Base-by-base conservation (phyloP, 2,329 filamentous ascomycete species). In the Penicillium sp. region DNA sequence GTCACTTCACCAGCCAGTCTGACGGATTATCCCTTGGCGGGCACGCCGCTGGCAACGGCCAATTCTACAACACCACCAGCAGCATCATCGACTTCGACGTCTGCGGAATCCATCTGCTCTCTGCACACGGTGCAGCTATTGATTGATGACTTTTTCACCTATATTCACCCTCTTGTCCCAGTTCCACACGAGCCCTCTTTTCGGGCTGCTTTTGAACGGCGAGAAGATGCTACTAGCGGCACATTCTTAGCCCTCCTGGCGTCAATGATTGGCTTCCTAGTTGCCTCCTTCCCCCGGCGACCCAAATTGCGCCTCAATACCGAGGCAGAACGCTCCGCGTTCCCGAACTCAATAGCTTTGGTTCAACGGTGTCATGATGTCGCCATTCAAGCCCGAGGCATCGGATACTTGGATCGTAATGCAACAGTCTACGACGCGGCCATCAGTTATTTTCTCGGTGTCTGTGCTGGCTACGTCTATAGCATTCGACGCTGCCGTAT, bases 21-120 rank as follows among this genome's bases (percentile, higher is more conserved):
- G 15, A 66, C 73, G 9, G 68, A 67, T 15, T 63, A 64, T 15
- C 65, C 69, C 4, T 65, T 67, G 11, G 68, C 70, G 20, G 39
- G 23, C 25, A 49, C 53, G 27, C 69, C 73, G 18, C 47, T 53
- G 15, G 39, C 48, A 19, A 38, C 51, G 19, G 44, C 34, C 16
- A 42, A 40, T 6, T 26, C 49, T 66, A 19, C 33, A 15, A n/a
- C 36, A 25, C n/a, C 20, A 5, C 71, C 44, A 64, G 27, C 39
- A 20, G 35, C 69, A 4, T 65, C 73, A 13, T 57, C 72, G n/a
- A 56, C 58, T 14, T 65, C 69, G 28, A 62, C 77, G 7, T 78
- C 77, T 3, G 75, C 63, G 36, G 70, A 73, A 48, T 63, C 68
- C 3, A 73, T 73, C 32, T 72, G 70, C 44, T 62, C 69, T 4